Conservation (phyloP, 441 rosid genomes). For the Syzygium malaccense region DNA sequence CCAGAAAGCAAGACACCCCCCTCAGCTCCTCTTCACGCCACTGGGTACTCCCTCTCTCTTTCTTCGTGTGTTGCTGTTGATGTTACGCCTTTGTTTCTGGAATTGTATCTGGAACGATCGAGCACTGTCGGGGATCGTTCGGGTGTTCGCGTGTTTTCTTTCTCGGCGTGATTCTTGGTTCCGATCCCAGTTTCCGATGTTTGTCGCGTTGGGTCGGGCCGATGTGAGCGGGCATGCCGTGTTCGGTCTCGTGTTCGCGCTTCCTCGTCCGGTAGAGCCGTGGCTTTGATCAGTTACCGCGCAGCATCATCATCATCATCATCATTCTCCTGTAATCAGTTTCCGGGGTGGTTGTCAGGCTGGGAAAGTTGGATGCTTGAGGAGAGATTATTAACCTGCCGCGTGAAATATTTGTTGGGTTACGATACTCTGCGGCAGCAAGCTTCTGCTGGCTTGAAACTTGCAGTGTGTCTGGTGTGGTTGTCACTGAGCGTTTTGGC, state of each 20-base stretch:
- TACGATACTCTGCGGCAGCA: not conserved
- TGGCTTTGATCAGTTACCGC: not conserved
- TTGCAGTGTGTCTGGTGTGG: not conserved
- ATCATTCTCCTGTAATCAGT: not conserved
- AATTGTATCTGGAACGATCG: not conserved
- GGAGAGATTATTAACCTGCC: not conserved
- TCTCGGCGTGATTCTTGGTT: not conserved
- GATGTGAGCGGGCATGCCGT: accelerated
- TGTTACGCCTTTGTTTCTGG: not conserved
- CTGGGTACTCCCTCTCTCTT: not conserved
- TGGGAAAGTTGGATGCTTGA: not conserved
- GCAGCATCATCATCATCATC: not conserved
- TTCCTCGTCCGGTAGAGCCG: not conserved
- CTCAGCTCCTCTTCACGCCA: not conserved
- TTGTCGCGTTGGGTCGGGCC: not conserved
- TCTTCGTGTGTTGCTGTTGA: accelerated
- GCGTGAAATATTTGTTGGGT: not conserved
- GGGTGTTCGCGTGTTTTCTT: not conserved
- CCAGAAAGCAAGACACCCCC: not conserved
- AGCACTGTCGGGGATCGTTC: not conserved
- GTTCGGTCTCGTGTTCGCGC: not conserved
- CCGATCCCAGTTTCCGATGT: not conserved
- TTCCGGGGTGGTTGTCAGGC: not conserved
- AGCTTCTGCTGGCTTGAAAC: not conserved
- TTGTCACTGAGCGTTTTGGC: accelerated